These are phyloP conservation scores for Alternaria hordeiaustralica DNA, from an alignment of 2,329 filamentous ascomycete species.

Conservation along the genomic window DNA sequence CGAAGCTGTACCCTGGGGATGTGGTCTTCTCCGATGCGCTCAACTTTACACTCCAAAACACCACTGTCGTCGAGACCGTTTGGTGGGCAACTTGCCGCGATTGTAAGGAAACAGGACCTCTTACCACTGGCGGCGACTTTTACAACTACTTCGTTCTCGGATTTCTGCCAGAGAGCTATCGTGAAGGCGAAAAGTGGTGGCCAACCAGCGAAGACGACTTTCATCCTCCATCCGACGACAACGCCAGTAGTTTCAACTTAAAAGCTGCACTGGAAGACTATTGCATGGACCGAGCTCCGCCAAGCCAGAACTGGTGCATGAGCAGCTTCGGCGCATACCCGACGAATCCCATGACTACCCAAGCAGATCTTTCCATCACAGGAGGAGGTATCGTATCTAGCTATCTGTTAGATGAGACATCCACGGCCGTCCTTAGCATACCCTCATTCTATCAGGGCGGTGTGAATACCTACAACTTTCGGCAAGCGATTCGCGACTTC, in stretches of 20 bases:
- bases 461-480: constrained; percentile 16
- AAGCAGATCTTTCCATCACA: constrained; percentile 24
- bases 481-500: constrained; percentile 46
- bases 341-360: constrained; percentile 22
- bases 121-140: constrained; percentile 52
- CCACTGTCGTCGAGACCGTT: neutral
- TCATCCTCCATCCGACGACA: neutral
- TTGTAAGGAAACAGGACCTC: constrained; percentile 26
- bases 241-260: neutral
- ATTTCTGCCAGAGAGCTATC: constrained; percentile 18
- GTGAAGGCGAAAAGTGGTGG: neutral
- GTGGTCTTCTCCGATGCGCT: neutral
- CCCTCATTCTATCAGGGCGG: constrained; percentile 43
- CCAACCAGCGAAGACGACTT: neutral
- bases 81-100: neutral
- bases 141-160: constrained; percentile 55
- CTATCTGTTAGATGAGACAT: constrained; percentile 50
- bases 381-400: constrained; percentile 44
- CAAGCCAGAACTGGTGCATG: neutral
- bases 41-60: neutral
- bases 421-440: constrained; percentile 54
- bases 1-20: constrained; percentile 41
- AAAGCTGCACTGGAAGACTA: neutral
- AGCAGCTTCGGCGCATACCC: constrained; percentile 30
- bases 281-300: accelerated